These are phyloP conservation scores for Stentor coeruleus DNA, from an alignment of 73 alveolate genomes.

Conservation along the genomic window DNA sequence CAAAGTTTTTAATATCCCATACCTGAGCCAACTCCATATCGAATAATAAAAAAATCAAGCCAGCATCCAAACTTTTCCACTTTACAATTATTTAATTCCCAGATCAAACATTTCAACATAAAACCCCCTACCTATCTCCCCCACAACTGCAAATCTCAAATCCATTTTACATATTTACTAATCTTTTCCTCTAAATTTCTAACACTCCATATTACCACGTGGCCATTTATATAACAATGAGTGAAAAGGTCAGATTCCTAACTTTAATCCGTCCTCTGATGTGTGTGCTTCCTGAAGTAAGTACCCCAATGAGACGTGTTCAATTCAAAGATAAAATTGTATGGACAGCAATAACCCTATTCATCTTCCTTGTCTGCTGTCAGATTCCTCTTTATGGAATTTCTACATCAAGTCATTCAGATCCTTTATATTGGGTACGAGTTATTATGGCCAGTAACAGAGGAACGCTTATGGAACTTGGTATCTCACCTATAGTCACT, in stretches of 20 bases:
- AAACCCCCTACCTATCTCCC: conserved; percentile 90
- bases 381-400: conserved; percentile 99
- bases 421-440: conserved; percentile 52
- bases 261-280: conserved; percentile 88
- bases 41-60: conserved; percentile 64
- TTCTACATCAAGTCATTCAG: conserved; percentile 35
- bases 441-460: conserved; percentile 99
- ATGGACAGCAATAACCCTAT: conserved; percentile 98
- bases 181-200: neutral
- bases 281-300: conserved; percentile 97
- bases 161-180: conserved; percentile 4
- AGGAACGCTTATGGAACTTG: conserved; percentile 99
- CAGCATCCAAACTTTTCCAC: conserved; percentile 69
- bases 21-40: conserved; percentile 90
- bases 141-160: conserved; percentile 55
- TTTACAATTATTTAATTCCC: conserved; percentile 42
- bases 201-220: neutral
- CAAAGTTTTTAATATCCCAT: conserved; percentile 64
- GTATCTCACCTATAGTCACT: conserved; percentile 98
- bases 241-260: conserved; percentile 70
- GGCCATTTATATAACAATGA: conserved; percentile 30
- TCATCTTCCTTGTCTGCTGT: conserved; percentile 97
- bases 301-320: conserved; percentile 86
- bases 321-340: conserved; percentile 72
- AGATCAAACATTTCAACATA: conserved; percentile 53